These are phyloP conservation scores for Apostasia ramifera DNA, from an alignment of 106 monocot species.

Conservation along the genomic window DNA sequence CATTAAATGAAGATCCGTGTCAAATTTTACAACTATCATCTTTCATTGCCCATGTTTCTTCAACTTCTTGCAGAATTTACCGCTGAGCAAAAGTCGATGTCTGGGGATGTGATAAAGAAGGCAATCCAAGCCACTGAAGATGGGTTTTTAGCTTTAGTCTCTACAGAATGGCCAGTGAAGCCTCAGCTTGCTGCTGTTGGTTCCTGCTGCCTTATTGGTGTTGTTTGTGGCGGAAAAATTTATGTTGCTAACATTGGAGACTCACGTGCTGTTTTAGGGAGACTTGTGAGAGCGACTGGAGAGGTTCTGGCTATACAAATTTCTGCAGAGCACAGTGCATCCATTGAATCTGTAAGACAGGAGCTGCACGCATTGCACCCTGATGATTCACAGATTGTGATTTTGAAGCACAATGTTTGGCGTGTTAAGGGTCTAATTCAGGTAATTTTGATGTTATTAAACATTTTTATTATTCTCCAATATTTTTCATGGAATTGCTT, in stretches of 20 bases:
- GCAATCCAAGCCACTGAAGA: constrained; percentile 29
- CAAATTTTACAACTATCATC: too few relatives aligned
- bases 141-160: constrained; percentile 20
- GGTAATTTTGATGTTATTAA: constrained; percentile 12
- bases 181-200: constrained; percentile 34
- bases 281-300: constrained; percentile 8
- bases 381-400: constrained; percentile 27
- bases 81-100: constrained; percentile 23
- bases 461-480: too few relatives aligned
- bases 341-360: constrained; percentile 24
- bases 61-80: constrained; percentile 16
- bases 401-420: constrained; percentile 36
- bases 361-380: constrained; percentile 24
- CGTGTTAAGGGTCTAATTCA: constrained; percentile 38
- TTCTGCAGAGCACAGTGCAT: constrained; percentile 30
- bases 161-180: constrained; percentile 18
- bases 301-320: constrained; percentile 25
- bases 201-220: constrained; percentile 23
- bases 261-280: constrained; percentile 27
- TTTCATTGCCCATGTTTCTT: too few relatives aligned
- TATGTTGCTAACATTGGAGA: constrained; percentile 33
- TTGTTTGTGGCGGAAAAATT: constrained; percentile 14
- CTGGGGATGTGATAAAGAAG: constrained; percentile 24
- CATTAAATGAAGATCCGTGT: too few relatives aligned
- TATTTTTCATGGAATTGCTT: too few relatives aligned